Base-by-base conservation (phyloP, 1,284 basidiomycete genomes). In the Cystobasidium sp. region DNA sequence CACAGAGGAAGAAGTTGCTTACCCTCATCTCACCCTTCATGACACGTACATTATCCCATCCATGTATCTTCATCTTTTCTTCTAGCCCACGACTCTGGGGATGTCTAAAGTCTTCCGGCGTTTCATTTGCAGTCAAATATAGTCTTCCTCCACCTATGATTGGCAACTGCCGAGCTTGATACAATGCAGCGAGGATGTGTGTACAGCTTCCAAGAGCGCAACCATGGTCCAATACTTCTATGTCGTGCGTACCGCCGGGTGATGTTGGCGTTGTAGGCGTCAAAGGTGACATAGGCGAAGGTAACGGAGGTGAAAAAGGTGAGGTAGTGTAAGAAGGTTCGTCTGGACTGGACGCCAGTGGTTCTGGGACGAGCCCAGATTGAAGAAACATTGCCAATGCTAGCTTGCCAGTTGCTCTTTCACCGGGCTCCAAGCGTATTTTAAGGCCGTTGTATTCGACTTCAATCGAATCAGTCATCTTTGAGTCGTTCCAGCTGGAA, bases 161-260 rank as follows among this genome's bases (percentile, higher is more conserved):
- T 7, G 44, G 16, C 10, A 65, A 18, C 22, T 49, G 20, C 9
- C 43, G 22, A 4, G 44, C 47, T 44, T 65, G 10, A 31, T 65
- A 18, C 20, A 65, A 24, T 6, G 10, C 44, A 12, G 62, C 62
- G 8, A 65, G 62, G 18, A 65, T n/a, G 39, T 65, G 62, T 9
- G 62, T 65, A 39, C 62, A 65, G 47, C 62, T 65, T 18, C 62
- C 62, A 14, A 49, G 46, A 12, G 46, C 22, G 22, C 46, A 49
- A 1, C 46, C 49, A 39, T 65, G 31, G 8, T 65, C 62, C 9
- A 65, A 22, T 37, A 65, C 46, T 52, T 51, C 62, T 10, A 65
- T n/a, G 51, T 49, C 49, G 9, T 44, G 44, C 9, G 39, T 49
- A 22, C 22, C 18, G 31, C 46, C 43, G 4, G 49, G 44, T 24